phyloP scores from a whole-genome alignment of 495 filamentous ascomycete genomes.

The Astrocystis sublimbata region DNA sequence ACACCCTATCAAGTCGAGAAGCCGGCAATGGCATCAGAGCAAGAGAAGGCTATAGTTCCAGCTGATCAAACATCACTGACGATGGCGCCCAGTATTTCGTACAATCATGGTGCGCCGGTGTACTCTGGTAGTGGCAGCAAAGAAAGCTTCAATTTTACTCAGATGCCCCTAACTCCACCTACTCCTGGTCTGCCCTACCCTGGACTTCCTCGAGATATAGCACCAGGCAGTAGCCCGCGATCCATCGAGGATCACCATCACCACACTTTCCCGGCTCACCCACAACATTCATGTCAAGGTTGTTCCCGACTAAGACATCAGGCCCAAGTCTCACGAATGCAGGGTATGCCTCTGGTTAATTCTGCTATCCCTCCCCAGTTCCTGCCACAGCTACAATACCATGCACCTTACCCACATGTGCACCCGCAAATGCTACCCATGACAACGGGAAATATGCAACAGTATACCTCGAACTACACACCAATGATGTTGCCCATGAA shows the following conservation, averaged over 20 bases:
- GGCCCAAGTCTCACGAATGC: constrained; percentile 24
- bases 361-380: constrained; percentile 23
- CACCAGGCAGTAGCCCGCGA: neutral
- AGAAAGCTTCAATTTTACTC: neutral
- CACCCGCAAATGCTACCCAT: constrained; percentile 29
- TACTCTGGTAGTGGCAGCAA: neutral
- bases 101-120: neutral
- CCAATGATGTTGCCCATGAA: constrained; percentile 27
- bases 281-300: constrained; percentile 27
- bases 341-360: constrained; percentile 27
- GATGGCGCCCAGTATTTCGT: neutral
- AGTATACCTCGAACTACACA: constrained; percentile 20
- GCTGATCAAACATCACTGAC: neutral
- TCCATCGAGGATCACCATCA: neutral
- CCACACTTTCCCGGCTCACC: constrained; percentile 6
- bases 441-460: constrained; percentile 24
- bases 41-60: neutral
- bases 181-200: neutral
- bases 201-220: neutral
- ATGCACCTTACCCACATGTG: constrained; percentile 23
- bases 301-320: constrained; percentile 29
- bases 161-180: constrained; percentile 25
- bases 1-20: neutral
- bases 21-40: neutral
- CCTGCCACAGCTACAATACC: constrained; percentile 24